Conservation (phyloP, 306 rosid species). For the Hippophae gyantsensis region DNA sequence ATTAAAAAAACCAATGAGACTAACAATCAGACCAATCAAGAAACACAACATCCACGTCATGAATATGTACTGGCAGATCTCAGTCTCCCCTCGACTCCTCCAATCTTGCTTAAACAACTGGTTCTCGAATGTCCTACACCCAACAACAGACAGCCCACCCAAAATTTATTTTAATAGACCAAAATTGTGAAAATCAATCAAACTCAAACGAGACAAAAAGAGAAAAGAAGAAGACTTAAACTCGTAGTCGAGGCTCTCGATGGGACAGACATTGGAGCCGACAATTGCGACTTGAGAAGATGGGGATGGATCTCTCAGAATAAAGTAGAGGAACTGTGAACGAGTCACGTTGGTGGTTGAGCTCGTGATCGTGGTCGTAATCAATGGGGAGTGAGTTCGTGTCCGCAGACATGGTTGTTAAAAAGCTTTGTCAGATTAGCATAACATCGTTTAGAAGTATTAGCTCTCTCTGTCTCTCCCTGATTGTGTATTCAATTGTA, state of each 20-base stretch:
- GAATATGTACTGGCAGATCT: slow-evolving; percentile 48
- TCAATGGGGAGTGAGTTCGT: slow-evolving; percentile 3
- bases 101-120: slow-evolving; percentile 89
- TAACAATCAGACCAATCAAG: slow-evolving; percentile 51
- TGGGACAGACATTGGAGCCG: slow-evolving; percentile 81
- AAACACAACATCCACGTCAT: slow-evolving; percentile 80
- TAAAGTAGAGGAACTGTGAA: slow-evolving; percentile 40
- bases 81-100: slow-evolving; percentile 52
- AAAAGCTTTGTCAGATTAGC: background rate
- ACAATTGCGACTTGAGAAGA: slow-evolving; percentile 88
- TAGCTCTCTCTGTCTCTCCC: background rate
- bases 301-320: slow-evolving; percentile 32
- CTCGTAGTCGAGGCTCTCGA: slow-evolving; percentile 98
- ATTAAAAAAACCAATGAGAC: slow-evolving; percentile 62
- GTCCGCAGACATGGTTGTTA: background rate
- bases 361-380: background rate
- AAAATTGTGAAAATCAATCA: background rate
- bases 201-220: background rate
- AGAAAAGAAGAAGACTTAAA: slow-evolving; percentile 18
- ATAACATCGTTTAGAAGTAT: background rate
- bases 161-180: background rate
- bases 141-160: background rate
- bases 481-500: background rate
- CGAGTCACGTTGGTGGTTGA: slow-evolving; percentile 28
- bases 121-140: slow-evolving; percentile 65